Evolutionary conservation across 2,329 filamentous ascomycete species (phyloP), one percentile per base, ranked within the genome.

Genomic region (Aspergillus sp.): DNA sequence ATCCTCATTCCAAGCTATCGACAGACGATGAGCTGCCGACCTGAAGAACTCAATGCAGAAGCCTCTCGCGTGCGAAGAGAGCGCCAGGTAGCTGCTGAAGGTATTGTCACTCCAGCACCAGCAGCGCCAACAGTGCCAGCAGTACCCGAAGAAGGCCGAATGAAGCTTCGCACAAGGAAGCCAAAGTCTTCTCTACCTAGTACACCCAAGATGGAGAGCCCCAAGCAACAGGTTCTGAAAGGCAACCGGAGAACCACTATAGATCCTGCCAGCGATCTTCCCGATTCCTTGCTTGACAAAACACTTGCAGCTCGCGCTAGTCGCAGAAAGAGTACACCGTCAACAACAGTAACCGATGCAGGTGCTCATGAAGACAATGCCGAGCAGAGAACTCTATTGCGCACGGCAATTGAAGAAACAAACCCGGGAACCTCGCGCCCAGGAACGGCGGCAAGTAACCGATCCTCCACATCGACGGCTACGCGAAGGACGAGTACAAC

Each of bases 21-120:
- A 4, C 81, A 89, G 54, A 90, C 86, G 0, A 76, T 76, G 41
- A 95, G 90, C 67, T 88, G 79, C 65, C 85, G 75, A 29, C 77
- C 83, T 7, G 87, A 94, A 53, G 90, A 96, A 37, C 75, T 97
- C 6, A 85, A 85, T 46, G 79, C 79, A 0, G 83, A 87, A 59
- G 81, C 82, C 19, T 79, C 78, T 42, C 68, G 82, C 53, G 69
- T 75, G 49, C 70, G 85, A 56, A 73, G 78, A 56, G 88, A 91
- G 51, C 78, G 81, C 5, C 81, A 85, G 57, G 77, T 78, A 10
- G 64, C 72, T 7, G 67, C 76, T 28, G 73, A 65, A 11, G 57
- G 67, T 7, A 61, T 65, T 9, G 59, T 71, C 27, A 54, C 56
- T 13, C 39, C 44, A 7, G 12, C 40, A 6, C 40, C 48, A 9